Base-by-base conservation (phyloP, 495 filamentous ascomycete genomes). In the Cairneyella variabilis region DNA sequence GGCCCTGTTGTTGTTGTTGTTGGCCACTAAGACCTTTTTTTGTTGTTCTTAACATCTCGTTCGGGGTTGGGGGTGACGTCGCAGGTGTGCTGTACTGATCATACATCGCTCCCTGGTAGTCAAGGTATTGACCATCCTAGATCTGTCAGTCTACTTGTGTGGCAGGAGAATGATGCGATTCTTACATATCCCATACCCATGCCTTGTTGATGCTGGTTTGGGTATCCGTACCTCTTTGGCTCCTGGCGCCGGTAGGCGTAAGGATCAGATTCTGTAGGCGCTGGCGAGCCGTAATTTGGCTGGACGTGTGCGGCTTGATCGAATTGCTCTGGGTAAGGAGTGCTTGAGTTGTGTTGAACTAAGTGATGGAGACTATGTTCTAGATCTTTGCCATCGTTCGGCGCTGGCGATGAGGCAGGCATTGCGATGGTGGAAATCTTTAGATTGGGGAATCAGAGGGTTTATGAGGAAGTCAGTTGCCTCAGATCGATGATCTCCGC, bases 51-150 rank as follows among this genome's bases (percentile, higher is more conserved):
- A 58, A 45, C 40, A 43, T 40, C 30, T 60, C 47, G 5, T 49
- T 60, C 61, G 75, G 75, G 26, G 69, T 77, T 14, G 71, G 75
- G 3, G 75, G 75, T 41, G 73, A 79, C 44, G 66, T 77, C 49
- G 69, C 73, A 6, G 72, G 79, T 53, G 72, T 78, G 61, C 65
- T 75, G 64, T 78, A 78, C 42, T 69, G 56, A 37, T 62, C 54
- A 38, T 57, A 51, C 36, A 51, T 45, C 22, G 30, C 12, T 14
- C 20, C 26, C 12, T 58, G 44, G 17, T 56, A 60, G 10, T 54
- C 54, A 14, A 39, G 46, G 42, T 39, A 44, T 18, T 64, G 67
- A 28, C 18, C 54, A 45, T 61, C 67, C 65, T 67, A 54, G 30
- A 20, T 25, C 22, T 56, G 51, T 57, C 34, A 59, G 38, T 47